Percentiles rank a stretch among this genome's conserved stretches.
Conservation (phyloP, 805 yeast species). For the Hagleromyces aurorensis region DNA sequence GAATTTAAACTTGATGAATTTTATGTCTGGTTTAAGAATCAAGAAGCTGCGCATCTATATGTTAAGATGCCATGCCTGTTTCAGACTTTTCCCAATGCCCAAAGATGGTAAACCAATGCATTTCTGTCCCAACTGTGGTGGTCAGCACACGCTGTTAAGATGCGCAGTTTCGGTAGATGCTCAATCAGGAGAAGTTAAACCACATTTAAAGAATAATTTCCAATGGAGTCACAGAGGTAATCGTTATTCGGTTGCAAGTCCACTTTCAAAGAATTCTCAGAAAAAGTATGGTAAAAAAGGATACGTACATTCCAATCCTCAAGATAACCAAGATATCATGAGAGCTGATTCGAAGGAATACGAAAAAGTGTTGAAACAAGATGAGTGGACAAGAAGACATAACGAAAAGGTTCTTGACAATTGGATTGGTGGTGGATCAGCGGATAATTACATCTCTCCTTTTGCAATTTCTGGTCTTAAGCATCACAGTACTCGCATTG, state of each 20-base stretch:
- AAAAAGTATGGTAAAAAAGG: conserved; percentile 74
- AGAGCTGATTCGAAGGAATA: conserved; percentile 96
- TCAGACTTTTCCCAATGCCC: conserved; percentile 70
- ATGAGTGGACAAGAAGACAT: conserved; percentile 77
- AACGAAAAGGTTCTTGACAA: conserved; percentile 79
- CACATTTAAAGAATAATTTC: conserved; percentile 84
- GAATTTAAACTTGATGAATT: conserved; percentile 79
- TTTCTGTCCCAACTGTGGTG: conserved; percentile 95
- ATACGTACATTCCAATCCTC: conserved; percentile 61
- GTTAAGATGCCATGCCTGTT: conserved; percentile 97
- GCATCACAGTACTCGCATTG: conserved; percentile 68
- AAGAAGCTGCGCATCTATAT: conserved; percentile 81
- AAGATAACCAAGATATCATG: conserved; percentile 45
- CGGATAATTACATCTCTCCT: conserved; percentile 84
- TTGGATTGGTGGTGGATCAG: conserved; percentile 82
- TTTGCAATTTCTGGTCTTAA: conserved; percentile 60
- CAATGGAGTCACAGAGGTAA: conserved; percentile 92
- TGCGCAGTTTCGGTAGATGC: conserved; percentile 84
- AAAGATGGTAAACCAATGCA: conserved; percentile 70
- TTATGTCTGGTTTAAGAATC: conserved; percentile 76
- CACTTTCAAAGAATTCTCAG: conserved; percentile 67
- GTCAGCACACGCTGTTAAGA: conserved; percentile 70
- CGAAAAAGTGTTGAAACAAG: conserved; percentile 76
- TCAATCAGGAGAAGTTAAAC: conserved; percentile 70
- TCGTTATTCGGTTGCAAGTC: conserved; percentile 74